These are phyloP conservation scores for Cubamyces sp. DNA, from an alignment of 768 basidiomycete genomes.

Conservation along the genomic window DNA sequence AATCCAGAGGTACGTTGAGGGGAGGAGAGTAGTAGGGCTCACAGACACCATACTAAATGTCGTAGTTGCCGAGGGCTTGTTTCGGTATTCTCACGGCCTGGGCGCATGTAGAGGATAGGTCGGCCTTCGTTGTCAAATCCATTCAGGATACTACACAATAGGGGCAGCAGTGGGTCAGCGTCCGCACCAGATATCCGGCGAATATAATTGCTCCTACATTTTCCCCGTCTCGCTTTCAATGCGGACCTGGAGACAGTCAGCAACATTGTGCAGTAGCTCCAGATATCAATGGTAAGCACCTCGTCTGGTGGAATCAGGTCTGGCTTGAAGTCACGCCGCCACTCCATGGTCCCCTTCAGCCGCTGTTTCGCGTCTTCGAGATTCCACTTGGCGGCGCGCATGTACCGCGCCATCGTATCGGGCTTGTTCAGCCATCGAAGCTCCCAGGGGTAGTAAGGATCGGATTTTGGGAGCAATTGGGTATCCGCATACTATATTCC, in stretches of 20 bases:
- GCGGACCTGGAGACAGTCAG: slow-evolving; percentile 47
- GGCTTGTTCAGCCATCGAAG: slow-evolving; percentile 70
- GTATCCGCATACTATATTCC: slow-evolving; percentile 62
- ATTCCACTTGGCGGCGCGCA: slow-evolving; percentile 88
- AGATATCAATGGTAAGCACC: slow-evolving; percentile 33
- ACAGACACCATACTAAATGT: slow-evolving; percentile 89
- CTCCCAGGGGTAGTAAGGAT: slow-evolving; percentile 81
- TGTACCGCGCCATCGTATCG: slow-evolving; percentile 75
- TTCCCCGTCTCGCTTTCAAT: slow-evolving; percentile 86
- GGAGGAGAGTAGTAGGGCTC: slow-evolving; percentile 38
- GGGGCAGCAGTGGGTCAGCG: too few relatives aligned
- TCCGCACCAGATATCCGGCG: too few relatives aligned
- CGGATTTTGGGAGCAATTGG: slow-evolving; percentile 64
- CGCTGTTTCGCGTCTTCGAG: slow-evolving; percentile 75
- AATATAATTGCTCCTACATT: slow-evolving; percentile 55
- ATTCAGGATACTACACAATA: slow-evolving; percentile 61
- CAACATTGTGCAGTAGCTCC: slow-evolving; percentile 5
- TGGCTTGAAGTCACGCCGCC: slow-evolving; percentile 84
- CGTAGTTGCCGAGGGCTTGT: slow-evolving; percentile 76
- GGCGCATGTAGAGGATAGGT: slow-evolving; percentile 89
- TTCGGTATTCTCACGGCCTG: slow-evolving; percentile 85
- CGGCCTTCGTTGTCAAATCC: slow-evolving; percentile 87
- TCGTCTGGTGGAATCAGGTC: slow-evolving; percentile 84
- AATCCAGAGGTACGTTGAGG: background rate
- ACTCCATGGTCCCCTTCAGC: slow-evolving; percentile 78